Percentiles rank a stretch among this genome's conserved stretches.
Conservation (phyloP, 768 basidiomycete genomes). For the Dioszegia hungarica region DNA sequence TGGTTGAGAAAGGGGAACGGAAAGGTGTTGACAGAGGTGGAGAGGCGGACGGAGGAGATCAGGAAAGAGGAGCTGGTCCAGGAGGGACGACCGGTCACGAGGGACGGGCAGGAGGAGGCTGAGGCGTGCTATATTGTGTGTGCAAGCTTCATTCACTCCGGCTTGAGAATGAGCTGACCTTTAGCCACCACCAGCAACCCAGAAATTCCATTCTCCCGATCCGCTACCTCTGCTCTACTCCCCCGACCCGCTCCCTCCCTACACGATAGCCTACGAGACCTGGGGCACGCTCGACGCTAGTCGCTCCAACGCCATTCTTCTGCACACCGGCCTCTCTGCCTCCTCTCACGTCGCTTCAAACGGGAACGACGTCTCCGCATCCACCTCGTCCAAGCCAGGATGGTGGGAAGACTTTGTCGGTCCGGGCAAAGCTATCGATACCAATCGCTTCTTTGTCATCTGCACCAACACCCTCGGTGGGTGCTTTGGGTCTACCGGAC, state of each 20-base stretch:
- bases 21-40: conserved; percentile 14
- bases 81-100: conserved; percentile 18
- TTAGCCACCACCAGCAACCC: conserved; percentile 45
- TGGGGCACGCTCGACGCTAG: conserved; percentile 82
- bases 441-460: conserved; percentile 82
- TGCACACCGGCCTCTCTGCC: conserved; percentile 93
- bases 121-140: conserved; percentile 49
- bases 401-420: conserved; percentile 99
- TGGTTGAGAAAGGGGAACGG: conserved; percentile 11
- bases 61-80: conserved; percentile 16
- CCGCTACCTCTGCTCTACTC: conserved; percentile 48
- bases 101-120: conserved; percentile 38
- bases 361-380: conserved; percentile 58
- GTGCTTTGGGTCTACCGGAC: conserved; percentile 96
- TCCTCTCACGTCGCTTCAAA: conserved; percentile 65
- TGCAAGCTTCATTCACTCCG: background rate
- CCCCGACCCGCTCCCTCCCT: conserved; percentile 39
- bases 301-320: conserved; percentile 81
- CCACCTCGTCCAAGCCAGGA: conserved; percentile 73
- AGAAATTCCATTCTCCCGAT: conserved; percentile 33
- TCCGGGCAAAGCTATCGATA: conserved; percentile 88
- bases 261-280: conserved; percentile 89
- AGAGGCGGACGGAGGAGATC: conserved; percentile 24
- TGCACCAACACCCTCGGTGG: conserved; percentile 97
- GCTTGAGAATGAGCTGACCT: background rate